Evolutionary conservation across 768 basidiomycete species (phyloP).

Genomic region (Leccinellum albellum): DNA sequence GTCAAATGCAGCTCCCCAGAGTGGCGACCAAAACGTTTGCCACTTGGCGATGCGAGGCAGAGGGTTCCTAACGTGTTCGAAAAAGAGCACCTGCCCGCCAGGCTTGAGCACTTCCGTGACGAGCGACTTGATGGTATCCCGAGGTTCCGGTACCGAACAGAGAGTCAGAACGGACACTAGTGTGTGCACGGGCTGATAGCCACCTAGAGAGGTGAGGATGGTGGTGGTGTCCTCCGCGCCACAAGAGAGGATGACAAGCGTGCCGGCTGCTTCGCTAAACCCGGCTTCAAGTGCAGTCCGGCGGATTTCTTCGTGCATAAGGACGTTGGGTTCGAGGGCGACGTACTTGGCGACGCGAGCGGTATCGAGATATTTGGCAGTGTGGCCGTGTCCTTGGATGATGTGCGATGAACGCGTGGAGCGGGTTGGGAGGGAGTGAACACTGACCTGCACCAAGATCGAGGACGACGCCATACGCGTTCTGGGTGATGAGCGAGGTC

Average conservation of each 20-base stretch:
- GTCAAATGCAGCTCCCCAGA: conserved; percentile 59
- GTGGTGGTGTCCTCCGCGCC: conserved; percentile 56
- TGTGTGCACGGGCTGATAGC: conserved; percentile 48
- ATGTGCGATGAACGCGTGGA: not conserved
- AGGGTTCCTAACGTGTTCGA: conserved; percentile 65
- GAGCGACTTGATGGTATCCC: conserved; percentile 44
- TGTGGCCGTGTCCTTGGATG: conserved; percentile 59
- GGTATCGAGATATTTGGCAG: conserved; percentile 55
- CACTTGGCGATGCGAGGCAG: conserved; percentile 58
- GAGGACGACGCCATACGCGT: conserved; percentile 59
- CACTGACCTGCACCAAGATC: conserved; percentile 64
- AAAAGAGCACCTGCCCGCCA: conserved; percentile 62
- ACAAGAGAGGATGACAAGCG: conserved; percentile 55
- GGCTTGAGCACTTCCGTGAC: conserved; percentile 53
- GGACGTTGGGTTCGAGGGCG: conserved; percentile 66
- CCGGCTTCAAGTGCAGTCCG: conserved; percentile 46
- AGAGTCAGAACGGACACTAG: conserved; percentile 54
- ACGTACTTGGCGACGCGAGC: conserved; percentile 57
- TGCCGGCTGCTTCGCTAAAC: conserved; percentile 48
- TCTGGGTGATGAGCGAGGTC: conserved; percentile 43
- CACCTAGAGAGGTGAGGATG: conserved; percentile 43
- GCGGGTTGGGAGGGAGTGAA: not conserved
- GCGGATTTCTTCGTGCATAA: conserved; percentile 60
- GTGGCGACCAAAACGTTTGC: conserved; percentile 70
- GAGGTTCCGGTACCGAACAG: conserved; percentile 48